Evolutionary conservation across 306 rosid genomes (phyloP), one percentile per base, ranked within the genome.

Genomic region (Malus sieversii): DNA sequence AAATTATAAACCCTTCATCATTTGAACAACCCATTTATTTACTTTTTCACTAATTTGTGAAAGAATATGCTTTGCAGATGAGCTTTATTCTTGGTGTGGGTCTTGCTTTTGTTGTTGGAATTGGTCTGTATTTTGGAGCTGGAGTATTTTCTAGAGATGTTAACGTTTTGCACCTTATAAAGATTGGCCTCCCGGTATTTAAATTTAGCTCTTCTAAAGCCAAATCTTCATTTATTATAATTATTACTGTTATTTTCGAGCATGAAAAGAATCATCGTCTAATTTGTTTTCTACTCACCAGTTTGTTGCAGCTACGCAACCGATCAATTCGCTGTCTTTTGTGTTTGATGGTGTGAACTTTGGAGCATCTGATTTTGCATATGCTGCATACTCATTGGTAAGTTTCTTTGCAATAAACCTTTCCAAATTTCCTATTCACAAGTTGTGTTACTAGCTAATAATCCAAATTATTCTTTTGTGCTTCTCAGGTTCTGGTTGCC

Each of bases 251-350:
- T 48, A 15, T 48, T 48, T 48, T 71, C 16, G 8, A 6, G 38
- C 42, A 15, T 75, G 70, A 38, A 67, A 42, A 23, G 7, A 33
- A 15, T 58, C 8, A 5, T 32, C 15, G 0, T 42, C 59, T 77
- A 19, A 67, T 29, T 66, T 53, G 52, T 35, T 75, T 61, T 45
- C 33, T 71, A 72, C 66, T 14, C 42, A 29, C 74, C 89, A 95
- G 99, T 96, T 96, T 80, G 93, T 96, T 44, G 97, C 99, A 83
- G 98, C 93, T 19, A 89, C 99, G 64, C 99, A 96, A 82, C 99
- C 99, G 22, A 80, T 96, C 67, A 96, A 96, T 68, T 80, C 99
- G 20, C 82, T 96, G 68, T 91, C 98, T 30, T 96, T 96, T 62
- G 98, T 90, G 29, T 96, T 96, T 65, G 99, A 96, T 70, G 99